phyloP scores from a whole-genome alignment of 2,329 filamentous ascomycete species.

The Phoma herbarum region DNA sequence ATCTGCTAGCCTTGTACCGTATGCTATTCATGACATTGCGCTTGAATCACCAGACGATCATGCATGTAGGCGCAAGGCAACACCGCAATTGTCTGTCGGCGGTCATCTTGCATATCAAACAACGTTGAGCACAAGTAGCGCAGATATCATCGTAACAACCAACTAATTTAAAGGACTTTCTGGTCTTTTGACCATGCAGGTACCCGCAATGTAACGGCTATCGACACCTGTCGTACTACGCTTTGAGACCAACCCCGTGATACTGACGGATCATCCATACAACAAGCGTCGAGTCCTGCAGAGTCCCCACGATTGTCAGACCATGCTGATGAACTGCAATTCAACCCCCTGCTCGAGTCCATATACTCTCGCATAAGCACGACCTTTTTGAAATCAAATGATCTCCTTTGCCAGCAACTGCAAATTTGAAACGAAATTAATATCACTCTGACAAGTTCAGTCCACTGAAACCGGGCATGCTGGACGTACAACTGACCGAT shows the following conservation, averaged over 20 bases:
- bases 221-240: constrained; percentile 1
- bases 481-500: background rate
- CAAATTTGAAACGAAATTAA: too few relatives aligned
- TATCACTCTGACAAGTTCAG: background rate
- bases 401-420: background rate
- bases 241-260: background rate
- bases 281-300: background rate
- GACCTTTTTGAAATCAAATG: background rate
- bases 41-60: background rate
- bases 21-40: background rate
- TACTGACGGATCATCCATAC: background rate
- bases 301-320: background rate
- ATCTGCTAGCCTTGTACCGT: background rate
- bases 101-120: background rate
- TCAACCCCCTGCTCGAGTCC: too few relatives aligned
- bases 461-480: background rate
- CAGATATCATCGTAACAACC: background rate
- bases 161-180: background rate
- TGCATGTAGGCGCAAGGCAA: background rate
- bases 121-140: background rate
- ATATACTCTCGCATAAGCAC: background rate
- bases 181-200: constrained; percentile 18
- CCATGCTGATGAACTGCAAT: background rate
- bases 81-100: background rate
- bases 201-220: constrained; percentile 20